These are phyloP conservation scores for Exophiala sp. DNA, from an alignment of 2,329 filamentous ascomycete species.

Conservation along the genomic window DNA sequence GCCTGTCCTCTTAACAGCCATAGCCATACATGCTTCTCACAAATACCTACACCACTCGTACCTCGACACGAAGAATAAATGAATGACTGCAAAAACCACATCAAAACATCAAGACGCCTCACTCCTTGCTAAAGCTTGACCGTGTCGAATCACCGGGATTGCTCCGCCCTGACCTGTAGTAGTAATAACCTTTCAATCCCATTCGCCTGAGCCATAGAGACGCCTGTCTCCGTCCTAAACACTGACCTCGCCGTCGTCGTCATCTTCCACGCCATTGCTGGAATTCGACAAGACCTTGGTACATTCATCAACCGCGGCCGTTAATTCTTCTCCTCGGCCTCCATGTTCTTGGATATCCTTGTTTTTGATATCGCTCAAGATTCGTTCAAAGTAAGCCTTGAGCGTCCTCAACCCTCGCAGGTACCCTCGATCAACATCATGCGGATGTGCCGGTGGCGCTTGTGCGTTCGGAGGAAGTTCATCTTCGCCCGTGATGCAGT, in stretches of 20 bases:
- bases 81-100: not conserved
- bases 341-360: conserved; percentile 41
- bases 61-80: too few species aligned
- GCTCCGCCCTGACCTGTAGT: conserved; percentile 14
- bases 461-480: conserved; percentile 49
- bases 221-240: conserved; percentile 4
- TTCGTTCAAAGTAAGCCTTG: conserved; percentile 76
- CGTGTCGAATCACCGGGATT: conserved; percentile 12
- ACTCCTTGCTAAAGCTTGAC: conserved; percentile 22
- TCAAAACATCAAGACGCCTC: conserved; percentile 10
- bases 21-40: too few species aligned
- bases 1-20: too few species aligned
- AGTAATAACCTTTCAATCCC: too few species aligned
- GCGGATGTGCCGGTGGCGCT: conserved; percentile 75
- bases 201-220: not conserved
- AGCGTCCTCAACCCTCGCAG: conserved; percentile 75
- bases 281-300: conserved; percentile 4
- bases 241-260: conserved; percentile 25
- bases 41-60: too few species aligned
- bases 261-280: conserved; percentile 10
- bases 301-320: conserved; percentile 12
- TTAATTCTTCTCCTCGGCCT: conserved; percentile 34
- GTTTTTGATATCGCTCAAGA: conserved; percentile 67
- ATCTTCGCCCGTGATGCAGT: conserved; percentile 88
- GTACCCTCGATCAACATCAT: conserved; percentile 81